Evolutionary conservation across 2,329 filamentous ascomycete species (phyloP).

Genomic region (Didymella pomorum): DNA sequence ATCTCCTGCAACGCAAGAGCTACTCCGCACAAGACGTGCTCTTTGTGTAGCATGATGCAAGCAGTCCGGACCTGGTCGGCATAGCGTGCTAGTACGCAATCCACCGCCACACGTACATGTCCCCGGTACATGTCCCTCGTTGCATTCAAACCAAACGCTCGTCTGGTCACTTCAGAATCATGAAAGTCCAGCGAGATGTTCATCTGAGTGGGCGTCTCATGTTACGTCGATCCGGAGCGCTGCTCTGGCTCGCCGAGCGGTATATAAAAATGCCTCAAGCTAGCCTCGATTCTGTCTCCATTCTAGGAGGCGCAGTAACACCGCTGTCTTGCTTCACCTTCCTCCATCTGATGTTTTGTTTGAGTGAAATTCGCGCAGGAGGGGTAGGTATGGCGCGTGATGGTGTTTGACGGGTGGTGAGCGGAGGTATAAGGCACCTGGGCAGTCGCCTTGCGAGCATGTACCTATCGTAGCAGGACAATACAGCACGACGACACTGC

Average conservation of each 20-base stretch:
- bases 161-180: no score
- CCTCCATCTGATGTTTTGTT: not conserved
- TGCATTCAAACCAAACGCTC: no score
- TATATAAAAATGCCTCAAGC: constrained; percentile 18
- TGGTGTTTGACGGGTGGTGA: not conserved
- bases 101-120: no score
- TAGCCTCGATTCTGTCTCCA: constrained; percentile 1
- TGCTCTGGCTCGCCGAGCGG: constrained; percentile 4
- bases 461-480: no score
- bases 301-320: not conserved
- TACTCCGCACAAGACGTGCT: constrained; percentile 8
- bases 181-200: not conserved
- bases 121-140: not conserved
- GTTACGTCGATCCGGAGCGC: not conserved
- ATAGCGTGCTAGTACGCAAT: constrained; percentile 13
- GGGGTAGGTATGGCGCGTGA: constrained; percentile 23
- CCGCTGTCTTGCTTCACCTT: not conserved
- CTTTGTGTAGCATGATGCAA: constrained; percentile 2
- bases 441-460: no score
- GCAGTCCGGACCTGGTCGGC: not conserved
- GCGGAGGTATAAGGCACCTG: not conserved
- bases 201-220: not conserved
- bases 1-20: no score
- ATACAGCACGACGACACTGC: not conserved
- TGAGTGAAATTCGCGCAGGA: constrained; percentile 17